A percentile compares a stretch with the other conserved stretches of the same genome.
phyloP scores from a whole-genome alignment of 2,329 filamentous ascomycete genomes.

The Diaporthe helianthi region DNA sequence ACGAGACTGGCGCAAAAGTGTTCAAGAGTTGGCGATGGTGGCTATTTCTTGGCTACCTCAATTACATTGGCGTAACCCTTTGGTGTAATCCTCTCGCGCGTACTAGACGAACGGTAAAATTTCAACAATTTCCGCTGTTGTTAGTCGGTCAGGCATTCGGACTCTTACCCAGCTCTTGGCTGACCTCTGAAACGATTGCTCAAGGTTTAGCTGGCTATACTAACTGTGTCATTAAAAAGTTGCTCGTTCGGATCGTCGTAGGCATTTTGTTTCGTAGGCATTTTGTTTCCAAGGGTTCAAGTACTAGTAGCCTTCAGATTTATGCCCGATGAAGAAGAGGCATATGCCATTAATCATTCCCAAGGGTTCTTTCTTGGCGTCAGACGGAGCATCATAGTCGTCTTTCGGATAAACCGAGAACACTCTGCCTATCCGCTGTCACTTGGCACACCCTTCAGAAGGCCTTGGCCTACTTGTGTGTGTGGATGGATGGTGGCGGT shows the following conservation, averaged over 20 bases:
- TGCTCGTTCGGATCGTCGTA: not conserved
- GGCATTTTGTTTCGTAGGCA: not conserved
- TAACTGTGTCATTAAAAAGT: not conserved
- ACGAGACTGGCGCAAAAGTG: slow-evolving; percentile 14
- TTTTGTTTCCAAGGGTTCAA: no score
- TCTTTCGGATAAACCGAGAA: slow-evolving; percentile 3
- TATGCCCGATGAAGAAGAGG: not conserved
- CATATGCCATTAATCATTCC: no score
- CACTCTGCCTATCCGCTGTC: not conserved
- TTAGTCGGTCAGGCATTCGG: not conserved
- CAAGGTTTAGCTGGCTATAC: slow-evolving; percentile 2
- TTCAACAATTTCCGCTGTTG: not conserved
- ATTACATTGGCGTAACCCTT: not conserved
- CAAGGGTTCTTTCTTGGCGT: no score
- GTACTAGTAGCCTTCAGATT: not conserved
- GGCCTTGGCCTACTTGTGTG: not conserved
- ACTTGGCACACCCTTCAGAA: not conserved
- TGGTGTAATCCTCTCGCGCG: not conserved
- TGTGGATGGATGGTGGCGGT: not conserved
- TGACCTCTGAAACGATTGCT: not conserved
- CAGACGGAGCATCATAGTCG: slow-evolving; percentile 21
- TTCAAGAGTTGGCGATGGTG: not conserved
- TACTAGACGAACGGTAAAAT: not conserved
- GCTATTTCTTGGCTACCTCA: not conserved
- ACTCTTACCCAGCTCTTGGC: not conserved